phyloP scores from a whole-genome alignment of 345 rosid genomes.

The Sapria himalayana region DNA sequence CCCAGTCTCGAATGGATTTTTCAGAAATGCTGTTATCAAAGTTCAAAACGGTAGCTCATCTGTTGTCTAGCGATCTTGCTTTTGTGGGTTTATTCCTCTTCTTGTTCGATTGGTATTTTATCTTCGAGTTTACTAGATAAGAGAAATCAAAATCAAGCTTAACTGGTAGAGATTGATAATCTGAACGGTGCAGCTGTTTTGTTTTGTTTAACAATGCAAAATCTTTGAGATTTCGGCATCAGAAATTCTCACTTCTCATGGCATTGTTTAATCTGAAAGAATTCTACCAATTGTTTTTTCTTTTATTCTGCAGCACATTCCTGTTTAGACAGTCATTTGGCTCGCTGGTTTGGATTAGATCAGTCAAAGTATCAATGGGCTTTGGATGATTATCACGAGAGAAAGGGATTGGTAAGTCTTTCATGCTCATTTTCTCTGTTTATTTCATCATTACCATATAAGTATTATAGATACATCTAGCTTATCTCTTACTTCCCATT shows the following conservation, averaged over 20 bases:
- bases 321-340: slow-evolving; percentile 86
- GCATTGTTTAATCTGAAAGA: neutral
- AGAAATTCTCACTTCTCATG: neutral
- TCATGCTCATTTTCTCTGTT: neutral
- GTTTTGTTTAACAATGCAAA: no score
- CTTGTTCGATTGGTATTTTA: no score
- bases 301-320: slow-evolving; percentile 49
- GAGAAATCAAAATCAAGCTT: no score
- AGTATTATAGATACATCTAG: no score
- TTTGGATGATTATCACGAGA: slow-evolving; percentile 70
- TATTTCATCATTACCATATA: no score
- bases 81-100: neutral
- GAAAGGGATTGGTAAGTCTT: slow-evolving; percentile 53
- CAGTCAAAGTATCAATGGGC: slow-evolving; percentile 99
- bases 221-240: neutral
- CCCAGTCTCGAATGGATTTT: no score
- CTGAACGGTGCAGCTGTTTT: no score
- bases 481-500: no score
- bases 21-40: slow-evolving; percentile 45
- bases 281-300: neutral
- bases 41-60: slow-evolving; percentile 50
- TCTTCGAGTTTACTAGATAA: no score
- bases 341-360: slow-evolving; percentile 96
- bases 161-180: no score
- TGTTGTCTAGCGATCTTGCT: neutral